These are phyloP conservation scores for Tagetes patula DNA, from an alignment of 129 eudicot genomes.

Conservation along the genomic window DNA sequence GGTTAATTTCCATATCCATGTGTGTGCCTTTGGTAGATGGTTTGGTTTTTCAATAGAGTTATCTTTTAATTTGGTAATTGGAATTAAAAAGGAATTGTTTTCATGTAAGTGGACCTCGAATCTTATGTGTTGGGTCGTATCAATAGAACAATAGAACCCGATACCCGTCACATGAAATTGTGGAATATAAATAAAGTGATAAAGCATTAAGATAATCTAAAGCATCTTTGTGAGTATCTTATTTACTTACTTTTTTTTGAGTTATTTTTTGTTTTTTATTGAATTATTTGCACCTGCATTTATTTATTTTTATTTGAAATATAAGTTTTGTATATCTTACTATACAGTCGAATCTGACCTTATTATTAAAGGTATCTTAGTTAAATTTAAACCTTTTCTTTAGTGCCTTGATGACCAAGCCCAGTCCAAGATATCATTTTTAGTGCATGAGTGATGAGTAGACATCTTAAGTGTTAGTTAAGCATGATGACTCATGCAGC, in stretches of 20 bases:
- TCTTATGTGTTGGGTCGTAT: constrained; percentile 22
- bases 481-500: not conserved
- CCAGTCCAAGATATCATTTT: constrained; percentile 2
- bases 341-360: not conserved
- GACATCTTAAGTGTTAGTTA: constrained; percentile 18
- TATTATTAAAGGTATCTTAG: not conserved
- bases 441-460: constrained; percentile 14
- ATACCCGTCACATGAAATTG: constrained; percentile 29
- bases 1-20: constrained; percentile 16
- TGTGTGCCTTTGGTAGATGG: constrained; percentile 11
- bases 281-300: constrained; percentile 11
- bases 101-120: constrained; percentile 24
- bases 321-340: not conserved
- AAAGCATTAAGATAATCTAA: constrained; percentile 21
- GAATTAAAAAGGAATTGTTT: not conserved
- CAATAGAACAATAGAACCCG: constrained; percentile 26
- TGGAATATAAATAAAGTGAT: constrained; percentile 30
- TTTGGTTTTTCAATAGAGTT: constrained; percentile 12
- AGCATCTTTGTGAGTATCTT: constrained; percentile 12
- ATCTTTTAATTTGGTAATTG: not conserved
- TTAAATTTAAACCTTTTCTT: not conserved
- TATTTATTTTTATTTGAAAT: not conserved
- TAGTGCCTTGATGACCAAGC: not conserved
- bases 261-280: not conserved
- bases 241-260: not conserved